Conservation (phyloP, 2,329 filamentous ascomycete species). For the Daldinia sp. region DNA sequence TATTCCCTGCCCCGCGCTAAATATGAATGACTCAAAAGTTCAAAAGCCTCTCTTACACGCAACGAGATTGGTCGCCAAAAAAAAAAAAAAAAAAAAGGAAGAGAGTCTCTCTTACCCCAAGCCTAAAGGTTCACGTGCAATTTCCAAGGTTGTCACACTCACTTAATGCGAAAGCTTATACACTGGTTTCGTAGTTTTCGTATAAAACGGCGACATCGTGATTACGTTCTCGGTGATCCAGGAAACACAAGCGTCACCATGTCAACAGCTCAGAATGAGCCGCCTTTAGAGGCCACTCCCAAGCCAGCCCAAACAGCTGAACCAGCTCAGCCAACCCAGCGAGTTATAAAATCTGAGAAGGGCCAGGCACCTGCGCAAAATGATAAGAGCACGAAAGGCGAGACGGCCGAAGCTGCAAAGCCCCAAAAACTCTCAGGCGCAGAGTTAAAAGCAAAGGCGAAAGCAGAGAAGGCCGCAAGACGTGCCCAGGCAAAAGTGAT, state of each 20-base stretch:
- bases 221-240: conserved; percentile 15
- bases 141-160: neutral
- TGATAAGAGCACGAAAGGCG: conserved; percentile 37
- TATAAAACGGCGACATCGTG: conserved; percentile 1
- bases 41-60: conserved; percentile 9
- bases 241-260: conserved; percentile 21
- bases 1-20: conserved; percentile 33
- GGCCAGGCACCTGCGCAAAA: conserved; percentile 26
- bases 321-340: neutral
- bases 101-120: conserved; percentile 8
- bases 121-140: neutral
- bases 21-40: conserved; percentile 29
- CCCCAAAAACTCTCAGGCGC: conserved; percentile 71
- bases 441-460: conserved; percentile 86
- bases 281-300: conserved; percentile 33
- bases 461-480: conserved; percentile 89
- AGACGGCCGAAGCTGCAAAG: conserved; percentile 42
- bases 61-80: conserved; percentile 18
- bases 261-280: conserved; percentile 32
- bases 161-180: neutral
- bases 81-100: conserved; percentile 19
- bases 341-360: conserved; percentile 29
- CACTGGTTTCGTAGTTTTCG: neutral
- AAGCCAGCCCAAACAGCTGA: conserved; percentile 5
- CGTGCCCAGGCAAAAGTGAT: conserved; percentile 75